These are phyloP conservation scores for Diplodia mutila DNA, from an alignment of 2,329 filamentous ascomycete genomes.

Conservation along the genomic window DNA sequence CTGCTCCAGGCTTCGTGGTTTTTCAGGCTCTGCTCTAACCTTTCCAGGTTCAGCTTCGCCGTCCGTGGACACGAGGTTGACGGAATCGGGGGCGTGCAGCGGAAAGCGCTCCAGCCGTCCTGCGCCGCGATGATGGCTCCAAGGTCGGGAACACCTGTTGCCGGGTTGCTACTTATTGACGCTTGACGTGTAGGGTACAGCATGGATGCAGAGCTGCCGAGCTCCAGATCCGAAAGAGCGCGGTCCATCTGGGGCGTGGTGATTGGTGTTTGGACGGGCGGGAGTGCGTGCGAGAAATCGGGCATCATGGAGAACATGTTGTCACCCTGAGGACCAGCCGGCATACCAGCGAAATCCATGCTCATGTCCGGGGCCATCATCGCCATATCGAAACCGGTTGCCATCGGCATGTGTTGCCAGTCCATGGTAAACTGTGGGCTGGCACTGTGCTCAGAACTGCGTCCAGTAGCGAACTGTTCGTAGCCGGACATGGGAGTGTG, in stretches of 20 bases:
- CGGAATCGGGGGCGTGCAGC: slow-evolving; percentile 54
- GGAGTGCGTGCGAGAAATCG: slow-evolving; percentile 46
- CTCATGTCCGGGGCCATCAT: slow-evolving; percentile 51
- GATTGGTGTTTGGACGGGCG: slow-evolving; percentile 50
- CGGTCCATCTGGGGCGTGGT: slow-evolving; percentile 53
- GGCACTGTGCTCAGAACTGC: slow-evolving; percentile 46
- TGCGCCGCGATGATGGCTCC: slow-evolving; percentile 55
- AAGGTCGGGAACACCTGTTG: slow-evolving; percentile 46
- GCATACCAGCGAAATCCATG: slow-evolving; percentile 49
- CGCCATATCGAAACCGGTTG: slow-evolving; percentile 49
- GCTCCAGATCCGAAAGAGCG: slow-evolving; percentile 52
- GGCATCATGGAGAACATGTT: slow-evolving; percentile 52
- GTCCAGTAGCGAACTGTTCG: slow-evolving; percentile 49
- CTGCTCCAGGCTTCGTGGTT: slow-evolving; percentile 57
- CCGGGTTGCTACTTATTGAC: slow-evolving; percentile 37
- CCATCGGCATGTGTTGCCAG: slow-evolving; percentile 53
- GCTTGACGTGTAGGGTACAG: slow-evolving; percentile 47
- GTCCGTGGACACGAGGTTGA: slow-evolving; percentile 56
- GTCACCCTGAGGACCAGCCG: slow-evolving; percentile 39
- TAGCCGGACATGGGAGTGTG: slow-evolving; percentile 52
- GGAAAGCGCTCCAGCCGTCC: slow-evolving; percentile 57
- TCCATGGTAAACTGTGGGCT: slow-evolving; percentile 55
- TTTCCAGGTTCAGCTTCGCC: slow-evolving; percentile 55
- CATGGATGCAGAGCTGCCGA: slow-evolving; percentile 47
- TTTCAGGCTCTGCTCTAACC: slow-evolving; percentile 55